Evolutionary conservation across 345 rosid species (phyloP).

Genomic region (Camelina hispida): DNA sequence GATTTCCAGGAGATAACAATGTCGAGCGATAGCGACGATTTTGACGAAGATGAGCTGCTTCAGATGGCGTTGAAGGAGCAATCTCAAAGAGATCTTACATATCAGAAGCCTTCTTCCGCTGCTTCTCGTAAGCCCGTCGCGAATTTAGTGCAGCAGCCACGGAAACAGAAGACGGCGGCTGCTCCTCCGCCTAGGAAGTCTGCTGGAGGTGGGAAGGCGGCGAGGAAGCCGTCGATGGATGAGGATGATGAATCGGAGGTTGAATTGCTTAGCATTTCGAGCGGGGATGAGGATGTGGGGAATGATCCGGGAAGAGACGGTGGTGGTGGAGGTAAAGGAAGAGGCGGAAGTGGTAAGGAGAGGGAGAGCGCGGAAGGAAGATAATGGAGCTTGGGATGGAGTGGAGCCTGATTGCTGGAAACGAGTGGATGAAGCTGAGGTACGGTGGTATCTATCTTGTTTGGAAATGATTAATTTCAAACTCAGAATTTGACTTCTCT

Average conservation of each 20-base stretch:
- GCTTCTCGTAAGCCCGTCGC: slow-evolving; percentile 65
- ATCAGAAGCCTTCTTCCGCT: slow-evolving; percentile 58
- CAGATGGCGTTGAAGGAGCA: slow-evolving; percentile 94
- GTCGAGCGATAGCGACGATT: slow-evolving; percentile 89
- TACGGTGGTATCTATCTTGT: slow-evolving; percentile 22
- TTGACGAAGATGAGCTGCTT: slow-evolving; percentile 75
- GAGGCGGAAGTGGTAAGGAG: slow-evolving; percentile 42
- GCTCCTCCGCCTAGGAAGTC: slow-evolving; percentile 42
- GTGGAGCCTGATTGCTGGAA: slow-evolving; percentile 94
- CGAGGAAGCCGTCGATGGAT: slow-evolving; percentile 51
- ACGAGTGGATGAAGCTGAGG: slow-evolving; percentile 90
- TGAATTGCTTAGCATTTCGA: slow-evolving; percentile 96
- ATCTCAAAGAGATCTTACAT: slow-evolving; percentile 70
- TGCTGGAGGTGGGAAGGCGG: slow-evolving; percentile 23
- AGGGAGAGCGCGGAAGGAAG: slow-evolving; percentile 57
- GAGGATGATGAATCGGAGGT: slow-evolving; percentile 95
- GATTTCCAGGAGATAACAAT: slow-evolving; percentile 41
- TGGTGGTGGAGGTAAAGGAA: slow-evolving; percentile 39
- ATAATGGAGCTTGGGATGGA: slow-evolving; percentile 78
- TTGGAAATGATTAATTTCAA: background rate
- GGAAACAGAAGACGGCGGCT: slow-evolving; percentile 35
- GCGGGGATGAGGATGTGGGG: slow-evolving; percentile 82
- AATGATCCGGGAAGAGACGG: slow-evolving; percentile 52
- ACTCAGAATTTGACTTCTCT: background rate
- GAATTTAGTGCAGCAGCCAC: slow-evolving; percentile 75